Evolutionary conservation across 2,329 filamentous ascomycete species (phyloP).

Genomic region (Triangularia verruculosa): DNA sequence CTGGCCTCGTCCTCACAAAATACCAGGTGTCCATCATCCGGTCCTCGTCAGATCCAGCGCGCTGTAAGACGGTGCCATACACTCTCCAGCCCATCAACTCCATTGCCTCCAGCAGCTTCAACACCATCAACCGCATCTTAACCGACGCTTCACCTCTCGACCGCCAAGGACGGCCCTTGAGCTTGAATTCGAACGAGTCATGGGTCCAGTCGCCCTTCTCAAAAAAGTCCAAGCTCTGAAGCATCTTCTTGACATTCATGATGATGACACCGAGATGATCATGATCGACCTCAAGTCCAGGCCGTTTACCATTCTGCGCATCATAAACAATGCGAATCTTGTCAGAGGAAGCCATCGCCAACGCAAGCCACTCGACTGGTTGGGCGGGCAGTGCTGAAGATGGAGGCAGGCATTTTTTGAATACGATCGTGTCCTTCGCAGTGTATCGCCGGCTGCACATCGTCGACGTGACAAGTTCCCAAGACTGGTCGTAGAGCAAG

Average conservation of each 20-base stretch:
- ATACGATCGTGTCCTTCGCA: conserved; percentile 26
- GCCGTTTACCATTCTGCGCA: not conserved
- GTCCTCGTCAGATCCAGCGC: conserved; percentile 19
- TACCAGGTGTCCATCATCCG: conserved; percentile 27
- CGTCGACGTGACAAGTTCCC: conserved; percentile 20
- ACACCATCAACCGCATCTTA: conserved; percentile 21
- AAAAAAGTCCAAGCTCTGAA: conserved; percentile 16
- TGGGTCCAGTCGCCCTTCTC: conserved; percentile 21
- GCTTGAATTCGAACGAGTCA: conserved; percentile 25
- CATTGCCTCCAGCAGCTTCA: conserved; percentile 24
- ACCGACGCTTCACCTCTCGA: conserved; percentile 15
- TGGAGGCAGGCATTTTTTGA: conserved; percentile 2
- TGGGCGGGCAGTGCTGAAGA: not conserved
- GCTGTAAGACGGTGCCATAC: conserved; percentile 19
- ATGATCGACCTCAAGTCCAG: conserved; percentile 2
- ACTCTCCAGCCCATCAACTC: conserved; percentile 24
- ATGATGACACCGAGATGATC: conserved; percentile 18
- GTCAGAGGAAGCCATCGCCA: conserved; percentile 10
- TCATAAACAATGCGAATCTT: conserved; percentile 22
- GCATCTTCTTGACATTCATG: conserved; percentile 12
- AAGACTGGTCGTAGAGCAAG: conserved; percentile 21
- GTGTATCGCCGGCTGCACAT: conserved; percentile 18
- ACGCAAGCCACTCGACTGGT: conserved; percentile 21
- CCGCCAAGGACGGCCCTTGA: conserved; percentile 24
- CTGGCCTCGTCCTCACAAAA: conserved; percentile 19